Percentiles rank a stretch among this genome's conserved stretches.
Conservation (phyloP, 352 stramenopile species). For the Phytophthora syringae region DNA sequence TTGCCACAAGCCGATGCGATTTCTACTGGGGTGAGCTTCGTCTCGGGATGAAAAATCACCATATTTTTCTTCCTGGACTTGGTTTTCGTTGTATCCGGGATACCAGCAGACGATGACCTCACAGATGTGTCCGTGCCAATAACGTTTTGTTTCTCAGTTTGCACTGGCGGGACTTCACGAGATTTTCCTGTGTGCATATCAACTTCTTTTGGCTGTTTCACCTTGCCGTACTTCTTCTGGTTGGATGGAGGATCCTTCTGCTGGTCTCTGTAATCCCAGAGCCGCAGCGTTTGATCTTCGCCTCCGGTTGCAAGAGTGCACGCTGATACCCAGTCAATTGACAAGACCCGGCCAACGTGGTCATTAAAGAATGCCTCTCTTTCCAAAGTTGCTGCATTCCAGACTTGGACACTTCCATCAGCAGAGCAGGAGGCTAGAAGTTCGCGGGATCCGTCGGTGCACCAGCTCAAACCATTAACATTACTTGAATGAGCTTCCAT, state of each 20-base stretch:
- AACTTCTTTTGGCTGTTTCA: slow-evolving; percentile 34
- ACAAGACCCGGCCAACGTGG: slow-evolving; percentile 63
- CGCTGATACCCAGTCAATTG: slow-evolving; percentile 59
- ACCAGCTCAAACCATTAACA: slow-evolving; percentile 62
- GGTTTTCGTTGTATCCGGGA: slow-evolving; percentile 9
- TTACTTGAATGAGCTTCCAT: slow-evolving; percentile 47
- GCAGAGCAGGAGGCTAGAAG: slow-evolving; percentile 60
- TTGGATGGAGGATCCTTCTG: slow-evolving; percentile 8
- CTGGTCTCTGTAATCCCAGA: slow-evolving; percentile 63
- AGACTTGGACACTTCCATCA: slow-evolving; percentile 67
- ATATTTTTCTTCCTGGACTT: slow-evolving; percentile 37
- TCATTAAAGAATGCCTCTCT: slow-evolving; percentile 43
- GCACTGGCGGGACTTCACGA: not conserved
- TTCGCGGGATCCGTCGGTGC: not conserved
- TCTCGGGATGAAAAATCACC: slow-evolving; percentile 36
- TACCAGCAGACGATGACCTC: not conserved
- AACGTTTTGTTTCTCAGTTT: slow-evolving; percentile 1
- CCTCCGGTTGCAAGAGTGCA: slow-evolving; percentile 58
- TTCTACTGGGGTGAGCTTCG: slow-evolving; percentile 18
- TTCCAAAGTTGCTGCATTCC: slow-evolving; percentile 36
- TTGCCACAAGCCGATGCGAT: slow-evolving; percentile 28
- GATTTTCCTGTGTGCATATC: not conserved
- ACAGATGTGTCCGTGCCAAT: not conserved
- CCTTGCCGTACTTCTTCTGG: slow-evolving; percentile 35
- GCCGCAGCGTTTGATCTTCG: slow-evolving; percentile 72